These are phyloP conservation scores for Astrephomene gubernaculifera DNA, from an alignment of 139 green algal species.

Conservation along the genomic window DNA sequence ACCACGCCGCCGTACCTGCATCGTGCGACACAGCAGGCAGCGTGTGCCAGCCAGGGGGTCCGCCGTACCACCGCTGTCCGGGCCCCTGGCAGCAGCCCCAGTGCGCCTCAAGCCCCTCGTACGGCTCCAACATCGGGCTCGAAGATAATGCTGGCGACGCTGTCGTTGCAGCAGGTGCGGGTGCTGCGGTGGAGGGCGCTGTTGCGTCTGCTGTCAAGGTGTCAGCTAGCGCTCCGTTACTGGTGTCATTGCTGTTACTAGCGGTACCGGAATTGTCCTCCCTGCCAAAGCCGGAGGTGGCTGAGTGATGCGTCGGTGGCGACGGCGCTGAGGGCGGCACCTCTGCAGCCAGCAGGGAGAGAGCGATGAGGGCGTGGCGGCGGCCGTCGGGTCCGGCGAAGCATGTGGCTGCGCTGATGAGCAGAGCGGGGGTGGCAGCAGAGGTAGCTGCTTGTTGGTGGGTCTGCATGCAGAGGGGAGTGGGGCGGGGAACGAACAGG, in stretches of 20 bases:
- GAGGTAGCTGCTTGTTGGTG: not conserved
- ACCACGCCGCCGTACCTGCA: not conserved
- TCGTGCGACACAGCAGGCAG: constrained; percentile 37
- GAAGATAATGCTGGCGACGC: not conserved
- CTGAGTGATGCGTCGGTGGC: not conserved
- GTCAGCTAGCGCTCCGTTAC: too few species aligned
- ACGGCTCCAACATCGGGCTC: constrained; percentile 12
- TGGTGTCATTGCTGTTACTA: too few species aligned
- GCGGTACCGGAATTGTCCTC: too few species aligned
- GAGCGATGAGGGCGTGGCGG: constrained; percentile 27
- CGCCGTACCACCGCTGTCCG: constrained; percentile 4
- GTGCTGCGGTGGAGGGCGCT: not conserved
- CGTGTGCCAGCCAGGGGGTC: constrained; percentile 18
- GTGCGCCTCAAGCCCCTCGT: constrained; percentile 9
- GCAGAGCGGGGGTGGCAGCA: not conserved
- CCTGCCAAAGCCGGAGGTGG: not conserved
- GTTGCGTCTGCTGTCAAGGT: too few species aligned
- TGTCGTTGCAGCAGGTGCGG: not conserved
- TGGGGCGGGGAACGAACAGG: not conserved
- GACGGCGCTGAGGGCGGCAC: not conserved
- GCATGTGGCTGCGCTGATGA: constrained; percentile 17
- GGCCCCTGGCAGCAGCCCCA: constrained; percentile 22
- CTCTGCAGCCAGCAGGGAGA: not conserved
- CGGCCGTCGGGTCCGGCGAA: constrained; percentile 30
- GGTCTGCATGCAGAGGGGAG: not conserved